Conservation (phyloP, 1,139 yeast genomes). For the Diutina neorugosa region DNA sequence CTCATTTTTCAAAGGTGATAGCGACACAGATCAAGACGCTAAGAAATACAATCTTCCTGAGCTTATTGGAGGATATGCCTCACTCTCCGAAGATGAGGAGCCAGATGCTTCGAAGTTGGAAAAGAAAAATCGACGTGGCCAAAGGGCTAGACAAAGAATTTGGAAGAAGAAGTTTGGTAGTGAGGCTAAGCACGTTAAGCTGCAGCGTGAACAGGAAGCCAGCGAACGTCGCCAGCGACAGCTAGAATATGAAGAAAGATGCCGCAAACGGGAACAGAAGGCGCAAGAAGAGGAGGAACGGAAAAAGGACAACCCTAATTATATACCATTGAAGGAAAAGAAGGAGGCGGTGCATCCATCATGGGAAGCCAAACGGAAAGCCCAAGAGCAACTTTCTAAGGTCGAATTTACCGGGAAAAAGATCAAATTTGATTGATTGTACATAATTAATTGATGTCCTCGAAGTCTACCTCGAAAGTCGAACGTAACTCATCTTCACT, state of each 20-base stretch:
- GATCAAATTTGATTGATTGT: conserved; percentile 44
- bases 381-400: conserved; percentile 53
- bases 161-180: conserved; percentile 88
- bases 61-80: neutral
- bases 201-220: conserved; percentile 40
- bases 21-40: neutral
- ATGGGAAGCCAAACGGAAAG: conserved; percentile 78
- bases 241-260: conserved; percentile 63
- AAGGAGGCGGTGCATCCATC: conserved; percentile 63
- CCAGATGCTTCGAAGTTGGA: neutral
- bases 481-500: neutral
- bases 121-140: conserved; percentile 1
- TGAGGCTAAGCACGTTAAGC: conserved; percentile 71
- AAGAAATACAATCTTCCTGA: neutral
- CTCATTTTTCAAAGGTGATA: neutral
- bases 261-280: conserved; percentile 47
- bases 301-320: neutral
- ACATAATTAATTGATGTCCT: neutral
- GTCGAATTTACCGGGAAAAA: conserved; percentile 78
- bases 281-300: conserved; percentile 11
- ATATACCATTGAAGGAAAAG: neutral
- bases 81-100: conserved; percentile 1
- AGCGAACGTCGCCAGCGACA: conserved; percentile 50
- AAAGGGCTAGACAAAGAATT: conserved; percentile 53
- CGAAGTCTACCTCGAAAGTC: neutral